Evolutionary conservation across 2,329 filamentous ascomycete species (phyloP), one percentile per base, ranked within the genome.

Genomic region (Plenodomus tracheiphilus): DNA sequence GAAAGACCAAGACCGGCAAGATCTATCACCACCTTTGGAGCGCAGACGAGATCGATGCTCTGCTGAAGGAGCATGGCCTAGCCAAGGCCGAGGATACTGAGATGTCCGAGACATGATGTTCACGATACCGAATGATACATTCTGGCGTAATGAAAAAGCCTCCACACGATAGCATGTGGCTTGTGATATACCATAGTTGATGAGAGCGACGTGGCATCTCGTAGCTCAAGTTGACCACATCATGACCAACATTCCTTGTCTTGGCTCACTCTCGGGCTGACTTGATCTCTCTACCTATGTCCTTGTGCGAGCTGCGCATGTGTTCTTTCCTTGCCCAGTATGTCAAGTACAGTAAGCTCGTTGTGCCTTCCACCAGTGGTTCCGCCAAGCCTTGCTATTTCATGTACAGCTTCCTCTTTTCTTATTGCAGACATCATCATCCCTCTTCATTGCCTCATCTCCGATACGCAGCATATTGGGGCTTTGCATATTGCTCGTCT

Each of bases 1-100:
- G 94, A 64, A 91, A 92, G 79, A 97, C 92, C 61, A 88, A 91
- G 76, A 86, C 92, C 60, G 94, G 94, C 68, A 94, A 93, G 80
- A 93, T 99, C 75, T 99, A 97, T 80, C 94, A 99, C 77, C 89
- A 96, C 72, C 82, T 99, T 55, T 99, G 94, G 94, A 89, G 85
- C 65, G 93, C 92, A 38, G 93, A 99, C 60, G 94, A 97, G 80
- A 99, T 99, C 68, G 93, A 91, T 71, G 85, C 88, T 42, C 79
- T 99, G 74, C 79, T 99, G 67, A 96, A 92, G 82, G 91, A 97
- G 80, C 92, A 99, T 68, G 93, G 93, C 64, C 77, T 99, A 73
- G 93, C 91, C 53, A 97, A 96, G 62, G 56, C 64, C 19, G 68
- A 65, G 44, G 70, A 73, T 49, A 65, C 69, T 9, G 70, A 73